phyloP scores from a whole-genome alignment of 2,329 filamentous ascomycete species.

The Neoarthrinium moseri region DNA sequence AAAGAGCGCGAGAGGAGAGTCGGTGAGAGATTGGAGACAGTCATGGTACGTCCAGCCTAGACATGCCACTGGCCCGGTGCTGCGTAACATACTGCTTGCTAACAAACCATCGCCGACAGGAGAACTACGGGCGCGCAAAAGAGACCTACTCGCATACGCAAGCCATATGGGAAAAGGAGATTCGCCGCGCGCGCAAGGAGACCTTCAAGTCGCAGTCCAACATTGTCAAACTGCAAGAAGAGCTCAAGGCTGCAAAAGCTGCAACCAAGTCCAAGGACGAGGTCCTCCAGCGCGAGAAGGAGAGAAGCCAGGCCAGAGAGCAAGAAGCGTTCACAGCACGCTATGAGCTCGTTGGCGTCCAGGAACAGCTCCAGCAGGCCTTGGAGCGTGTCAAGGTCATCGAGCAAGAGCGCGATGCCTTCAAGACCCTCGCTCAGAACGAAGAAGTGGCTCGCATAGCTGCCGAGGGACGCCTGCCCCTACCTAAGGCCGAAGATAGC shows the following conservation, averaged over 20 bases:
- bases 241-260: conserved; percentile 62
- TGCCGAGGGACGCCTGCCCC: conserved; percentile 66
- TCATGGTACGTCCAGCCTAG: conserved; percentile 56
- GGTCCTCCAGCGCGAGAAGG: conserved; percentile 61
- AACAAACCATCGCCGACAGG: no score
- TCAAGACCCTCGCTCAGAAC: conserved; percentile 70
- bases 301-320: conserved; percentile 59
- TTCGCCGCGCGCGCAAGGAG: conserved; percentile 67
- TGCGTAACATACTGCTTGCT: background rate
- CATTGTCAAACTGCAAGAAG: conserved; percentile 71
- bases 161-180: conserved; percentile 71
- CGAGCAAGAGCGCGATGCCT: conserved; percentile 72
- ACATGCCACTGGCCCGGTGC: background rate
- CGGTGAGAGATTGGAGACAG: conserved; percentile 63
- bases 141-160: conserved; percentile 67
- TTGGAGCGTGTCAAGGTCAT: conserved; percentile 62
- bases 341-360: conserved; percentile 62
- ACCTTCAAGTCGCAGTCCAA: conserved; percentile 72
- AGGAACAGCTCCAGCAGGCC: conserved; percentile 66
- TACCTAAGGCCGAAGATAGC: conserved; percentile 50
- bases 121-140: conserved; percentile 68
- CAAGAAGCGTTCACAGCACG: conserved; percentile 69
- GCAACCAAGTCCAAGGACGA: conserved; percentile 56
- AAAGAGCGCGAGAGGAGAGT: conserved; percentile 65
- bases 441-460: conserved; percentile 73